A percentile compares a stretch with the other conserved stretches of the same genome.
Conservation (phyloP, 176 grass and related monocot genomes). For the Carex littledalei region DNA sequence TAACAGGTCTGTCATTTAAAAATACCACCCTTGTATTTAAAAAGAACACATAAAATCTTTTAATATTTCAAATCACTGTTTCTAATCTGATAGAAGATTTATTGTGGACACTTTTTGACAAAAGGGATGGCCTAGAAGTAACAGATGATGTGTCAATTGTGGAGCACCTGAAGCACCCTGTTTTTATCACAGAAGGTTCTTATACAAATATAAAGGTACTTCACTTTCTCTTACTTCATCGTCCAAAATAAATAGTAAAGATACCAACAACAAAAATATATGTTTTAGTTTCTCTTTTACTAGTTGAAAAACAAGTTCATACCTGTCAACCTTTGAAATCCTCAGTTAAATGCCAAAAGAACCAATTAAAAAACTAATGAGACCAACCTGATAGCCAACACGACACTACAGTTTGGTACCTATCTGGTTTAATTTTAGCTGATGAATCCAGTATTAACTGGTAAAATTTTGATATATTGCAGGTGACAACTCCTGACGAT, state of each 20-base stretch:
- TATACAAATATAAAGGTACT: slow-evolving; percentile 98
- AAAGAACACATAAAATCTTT: neutral
- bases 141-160: slow-evolving; percentile 97
- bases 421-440: neutral
- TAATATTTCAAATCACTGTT: neutral
- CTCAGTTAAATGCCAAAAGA: neutral
- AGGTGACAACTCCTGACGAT: slow-evolving; percentile 98
- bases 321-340: neutral
- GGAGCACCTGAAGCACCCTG: slow-evolving; percentile 81
- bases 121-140: slow-evolving; percentile 81
- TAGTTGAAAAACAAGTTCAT: neutral
- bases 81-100: neutral
- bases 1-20: slow-evolving; percentile 41
- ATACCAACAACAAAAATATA: neutral
- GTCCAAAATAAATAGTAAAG: neutral
- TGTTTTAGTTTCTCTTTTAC: neutral
- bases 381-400: neutral
- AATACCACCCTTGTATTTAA: neutral
- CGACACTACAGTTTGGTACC: neutral
- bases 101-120: neutral
- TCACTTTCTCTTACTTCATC: neutral
- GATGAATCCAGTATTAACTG: neutral
- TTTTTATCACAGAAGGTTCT: slow-evolving; percentile 87
- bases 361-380: neutral
- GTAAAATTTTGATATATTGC: slow-evolving; percentile 11